phyloP scores from a whole-genome alignment of 345 rosid species.

The Salix caprea region DNA sequence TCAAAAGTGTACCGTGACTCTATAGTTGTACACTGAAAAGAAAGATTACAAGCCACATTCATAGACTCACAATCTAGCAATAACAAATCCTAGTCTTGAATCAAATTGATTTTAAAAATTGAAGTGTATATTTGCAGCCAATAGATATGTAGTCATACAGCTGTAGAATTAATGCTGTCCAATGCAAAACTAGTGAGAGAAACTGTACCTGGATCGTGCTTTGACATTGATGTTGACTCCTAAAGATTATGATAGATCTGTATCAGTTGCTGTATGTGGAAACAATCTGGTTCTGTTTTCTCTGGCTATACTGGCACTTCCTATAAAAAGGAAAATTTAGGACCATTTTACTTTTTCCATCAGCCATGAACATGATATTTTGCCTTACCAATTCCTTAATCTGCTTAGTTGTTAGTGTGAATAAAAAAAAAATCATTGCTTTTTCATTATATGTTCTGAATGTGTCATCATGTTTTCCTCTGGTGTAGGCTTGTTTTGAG shows the following conservation, averaged over 20 bases:
- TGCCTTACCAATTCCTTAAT: not conserved
- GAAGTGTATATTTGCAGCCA: no score
- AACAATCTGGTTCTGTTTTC: not conserved
- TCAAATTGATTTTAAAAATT: no score
- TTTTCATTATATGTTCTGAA: not conserved
- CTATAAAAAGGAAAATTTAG: not conserved
- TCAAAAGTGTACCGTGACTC: no score
- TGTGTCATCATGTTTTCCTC: not conserved
- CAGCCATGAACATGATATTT: not conserved
- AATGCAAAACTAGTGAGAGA: no score
- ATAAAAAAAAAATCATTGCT: not conserved
- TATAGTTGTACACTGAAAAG: no score
- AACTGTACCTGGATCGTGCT: no score
- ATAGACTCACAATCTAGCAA: no score
- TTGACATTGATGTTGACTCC: not conserved
- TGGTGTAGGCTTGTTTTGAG: constrained; percentile 80
- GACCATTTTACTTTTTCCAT: not conserved
- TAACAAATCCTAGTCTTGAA: no score
- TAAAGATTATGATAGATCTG: not conserved
- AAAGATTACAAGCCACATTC: no score
- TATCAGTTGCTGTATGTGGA: not conserved
- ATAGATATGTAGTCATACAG: no score
- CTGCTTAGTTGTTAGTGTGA: not conserved
- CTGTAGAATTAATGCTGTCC: no score
- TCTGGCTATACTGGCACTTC: not conserved